Percentiles rank a stretch among this genome's conserved stretches.
phyloP scores from a whole-genome alignment of 2,329 filamentous ascomycete species.

The Cladosporium cucumerinum region DNA sequence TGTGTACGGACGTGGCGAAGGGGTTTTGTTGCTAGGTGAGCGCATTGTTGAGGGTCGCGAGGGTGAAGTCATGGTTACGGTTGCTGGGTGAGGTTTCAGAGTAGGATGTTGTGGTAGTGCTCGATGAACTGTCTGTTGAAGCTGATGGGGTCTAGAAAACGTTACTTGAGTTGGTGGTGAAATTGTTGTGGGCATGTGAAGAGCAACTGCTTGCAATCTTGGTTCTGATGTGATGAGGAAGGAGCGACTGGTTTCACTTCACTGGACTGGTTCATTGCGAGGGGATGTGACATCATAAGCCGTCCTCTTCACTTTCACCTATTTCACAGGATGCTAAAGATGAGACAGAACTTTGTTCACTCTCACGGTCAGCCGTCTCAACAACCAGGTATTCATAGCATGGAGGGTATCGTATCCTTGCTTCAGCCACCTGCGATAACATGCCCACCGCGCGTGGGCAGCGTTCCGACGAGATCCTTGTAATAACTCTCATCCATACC shows the following conservation, averaged over 20 bases:
- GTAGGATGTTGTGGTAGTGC: not conserved
- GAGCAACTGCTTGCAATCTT: not conserved
- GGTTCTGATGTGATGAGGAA: not conserved
- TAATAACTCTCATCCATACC: constrained; percentile 20
- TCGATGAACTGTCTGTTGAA: not conserved
- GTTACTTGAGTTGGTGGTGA: not conserved
- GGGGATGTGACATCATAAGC: not conserved
- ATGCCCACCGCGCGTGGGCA: constrained; percentile 15
- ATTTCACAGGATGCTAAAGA: not conserved
- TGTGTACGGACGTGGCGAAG: not conserved
- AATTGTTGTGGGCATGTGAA: not conserved
- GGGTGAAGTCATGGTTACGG: not conserved
- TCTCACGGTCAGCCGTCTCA: not conserved
- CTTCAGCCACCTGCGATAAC: constrained; percentile 18
- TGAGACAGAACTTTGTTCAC: not conserved
- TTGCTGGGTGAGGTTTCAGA: not conserved
- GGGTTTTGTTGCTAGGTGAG: not conserved
- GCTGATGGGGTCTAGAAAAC: not conserved
- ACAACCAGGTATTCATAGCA: not conserved
- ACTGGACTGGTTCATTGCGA: not conserved
- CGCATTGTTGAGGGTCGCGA: not conserved
- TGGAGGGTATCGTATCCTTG: not conserved
- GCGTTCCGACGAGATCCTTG: constrained; percentile 11
- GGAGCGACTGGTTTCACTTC: not conserved
- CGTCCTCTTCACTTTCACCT: not conserved